Percentiles rank a stretch among this genome's conserved stretches.
Evolutionary conservation across 2,329 filamentous ascomycete genomes (phyloP).

Genomic region (Dactylella cylindrospora): DNA sequence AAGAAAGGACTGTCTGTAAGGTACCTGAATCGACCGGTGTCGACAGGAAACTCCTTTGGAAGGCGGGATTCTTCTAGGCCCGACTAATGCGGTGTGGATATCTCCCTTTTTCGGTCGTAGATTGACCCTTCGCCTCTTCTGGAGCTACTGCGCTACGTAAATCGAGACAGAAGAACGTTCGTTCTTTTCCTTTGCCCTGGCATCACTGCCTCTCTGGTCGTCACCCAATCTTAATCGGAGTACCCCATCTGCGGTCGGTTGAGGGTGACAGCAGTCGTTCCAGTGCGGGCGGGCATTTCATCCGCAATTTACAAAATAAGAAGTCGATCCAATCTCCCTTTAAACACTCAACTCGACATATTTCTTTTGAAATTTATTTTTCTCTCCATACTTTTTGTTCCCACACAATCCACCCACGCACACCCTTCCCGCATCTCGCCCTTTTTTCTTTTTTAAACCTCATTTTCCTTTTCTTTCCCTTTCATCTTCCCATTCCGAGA

Average conservation of each 20-base stretch:
- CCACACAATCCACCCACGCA: background rate
- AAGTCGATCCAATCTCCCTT: constrained; percentile 5
- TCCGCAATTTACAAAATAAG: too few species aligned
- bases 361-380: background rate
- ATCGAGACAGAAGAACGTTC: too few species aligned
- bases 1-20: too few species aligned
- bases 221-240: background rate
- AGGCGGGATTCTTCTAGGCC: constrained; percentile 2
- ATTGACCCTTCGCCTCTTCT: background rate
- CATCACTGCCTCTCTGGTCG: background rate
- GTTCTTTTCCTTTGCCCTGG: constrained; percentile 1
- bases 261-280: too few species aligned
- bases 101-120: background rate
- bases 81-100: background rate
- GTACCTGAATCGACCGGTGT: too few species aligned
- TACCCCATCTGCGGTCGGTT: too few species aligned
- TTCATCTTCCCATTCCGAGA: background rate
- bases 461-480: background rate
- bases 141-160: background rate
- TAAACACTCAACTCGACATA: constrained; percentile 2
- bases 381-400: constrained; percentile 1
- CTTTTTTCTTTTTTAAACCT: background rate
- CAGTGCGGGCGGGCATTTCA: too few species aligned
- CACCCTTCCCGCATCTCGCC: background rate
- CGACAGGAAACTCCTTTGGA: too few species aligned